phyloP scores from a whole-genome alignment of 1,284 basidiomycete genomes.

The Omphalotus olearius region DNA sequence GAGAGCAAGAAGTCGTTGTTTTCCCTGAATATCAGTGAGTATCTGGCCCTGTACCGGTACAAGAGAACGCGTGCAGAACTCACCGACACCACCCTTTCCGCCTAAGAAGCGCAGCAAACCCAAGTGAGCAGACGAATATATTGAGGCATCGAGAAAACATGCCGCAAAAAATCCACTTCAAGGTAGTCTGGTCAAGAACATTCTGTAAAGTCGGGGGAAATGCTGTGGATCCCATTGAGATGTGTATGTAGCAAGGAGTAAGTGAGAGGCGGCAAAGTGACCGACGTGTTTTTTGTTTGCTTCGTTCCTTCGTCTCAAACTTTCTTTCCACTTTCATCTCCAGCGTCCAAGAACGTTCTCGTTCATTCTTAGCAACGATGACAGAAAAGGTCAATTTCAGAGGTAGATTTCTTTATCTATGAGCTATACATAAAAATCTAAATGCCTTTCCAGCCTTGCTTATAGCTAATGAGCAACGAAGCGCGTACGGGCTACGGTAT shows the following conservation, averaged over 20 bases:
- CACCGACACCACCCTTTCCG: conserved; percentile 93
- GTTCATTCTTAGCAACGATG: not conserved
- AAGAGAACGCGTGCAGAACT: conserved; percentile 27
- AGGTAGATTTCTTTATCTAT: conserved; percentile 22
- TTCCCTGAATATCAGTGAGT: conserved; percentile 55
- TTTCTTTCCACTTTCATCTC: too few relatives aligned
- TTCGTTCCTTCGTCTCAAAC: too few relatives aligned
- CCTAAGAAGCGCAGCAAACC: conserved; percentile 41
- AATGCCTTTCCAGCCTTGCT: conserved; percentile 55
- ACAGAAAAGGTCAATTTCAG: conserved; percentile 22
- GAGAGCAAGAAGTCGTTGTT: conserved; percentile 93
- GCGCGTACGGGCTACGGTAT: conserved; percentile 86
- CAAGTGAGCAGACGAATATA: conserved; percentile 11
- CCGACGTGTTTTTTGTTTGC: too few relatives aligned
- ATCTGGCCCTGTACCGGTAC: not conserved
- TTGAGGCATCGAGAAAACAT: conserved; percentile 29
- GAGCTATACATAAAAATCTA: conserved; percentile 5
- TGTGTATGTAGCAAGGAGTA: too few relatives aligned
- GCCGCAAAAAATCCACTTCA: conserved; percentile 98
- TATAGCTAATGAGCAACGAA: conserved; percentile 86
- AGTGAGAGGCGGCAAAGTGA: too few relatives aligned
- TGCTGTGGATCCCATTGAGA: too few relatives aligned
- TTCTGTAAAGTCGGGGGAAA: conserved; percentile 76
- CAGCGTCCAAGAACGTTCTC: not conserved
- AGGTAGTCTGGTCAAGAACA: conserved; percentile 80